Conservation (phyloP, 2,329 filamentous ascomycete genomes). For the Lojkania enalia region DNA sequence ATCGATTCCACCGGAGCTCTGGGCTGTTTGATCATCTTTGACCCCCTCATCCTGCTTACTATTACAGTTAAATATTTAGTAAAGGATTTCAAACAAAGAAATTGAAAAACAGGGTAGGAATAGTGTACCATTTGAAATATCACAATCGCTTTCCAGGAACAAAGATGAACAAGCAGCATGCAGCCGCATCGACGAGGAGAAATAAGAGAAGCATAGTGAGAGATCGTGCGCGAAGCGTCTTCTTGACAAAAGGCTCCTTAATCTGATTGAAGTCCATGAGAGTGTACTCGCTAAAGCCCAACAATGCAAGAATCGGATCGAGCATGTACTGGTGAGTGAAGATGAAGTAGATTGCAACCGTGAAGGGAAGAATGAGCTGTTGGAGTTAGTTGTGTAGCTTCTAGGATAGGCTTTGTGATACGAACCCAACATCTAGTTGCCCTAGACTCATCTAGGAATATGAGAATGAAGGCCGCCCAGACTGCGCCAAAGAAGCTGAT, state of each 20-base stretch:
- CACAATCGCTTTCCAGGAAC: slow-evolving; percentile 85
- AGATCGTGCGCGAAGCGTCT: slow-evolving; percentile 80
- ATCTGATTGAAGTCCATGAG: slow-evolving; percentile 89
- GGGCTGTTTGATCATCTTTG: too few relatives aligned
- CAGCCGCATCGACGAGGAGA: slow-evolving; percentile 73
- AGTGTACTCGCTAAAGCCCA: slow-evolving; percentile 95
- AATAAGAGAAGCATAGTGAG: slow-evolving; percentile 79
- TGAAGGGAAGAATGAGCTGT: slow-evolving; percentile 84
- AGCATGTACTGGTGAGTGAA: slow-evolving; percentile 91
- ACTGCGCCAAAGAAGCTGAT: slow-evolving; percentile 87
- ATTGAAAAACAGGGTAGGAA: slow-evolving; percentile 9
- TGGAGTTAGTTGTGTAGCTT: slow-evolving; percentile 1
- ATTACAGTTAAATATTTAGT: too few relatives aligned
- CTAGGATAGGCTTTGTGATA: slow-evolving; percentile 19
- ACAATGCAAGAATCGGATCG: slow-evolving; percentile 84
- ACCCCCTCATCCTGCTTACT: too few relatives aligned
- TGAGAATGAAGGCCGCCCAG: slow-evolving; percentile 91
- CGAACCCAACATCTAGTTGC: slow-evolving; percentile 81
- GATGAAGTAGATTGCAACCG: slow-evolving; percentile 75
- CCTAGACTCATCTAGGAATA: slow-evolving; percentile 81
- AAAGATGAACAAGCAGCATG: slow-evolving; percentile 89
- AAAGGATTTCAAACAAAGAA: too few relatives aligned
- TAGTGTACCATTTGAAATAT: slow-evolving; percentile 5
- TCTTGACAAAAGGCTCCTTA: slow-evolving; percentile 87
- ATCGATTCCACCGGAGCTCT: too few relatives aligned